Evolutionary conservation across 306 rosid species (phyloP).

Genomic region (Prunus dulcis): DNA sequence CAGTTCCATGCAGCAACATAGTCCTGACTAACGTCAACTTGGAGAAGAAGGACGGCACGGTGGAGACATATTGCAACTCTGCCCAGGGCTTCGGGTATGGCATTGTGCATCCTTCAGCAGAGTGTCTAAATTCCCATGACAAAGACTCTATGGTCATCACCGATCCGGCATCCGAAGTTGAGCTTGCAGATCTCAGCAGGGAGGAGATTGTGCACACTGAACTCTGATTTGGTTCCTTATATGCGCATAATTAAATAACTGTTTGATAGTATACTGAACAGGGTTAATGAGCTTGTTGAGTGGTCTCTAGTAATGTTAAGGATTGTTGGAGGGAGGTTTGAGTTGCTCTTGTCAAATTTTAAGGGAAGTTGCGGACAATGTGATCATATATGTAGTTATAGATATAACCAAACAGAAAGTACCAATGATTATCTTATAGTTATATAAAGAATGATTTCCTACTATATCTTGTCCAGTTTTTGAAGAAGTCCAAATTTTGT

Average conservation of each 20-base stretch:
- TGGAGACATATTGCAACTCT: slow-evolving; percentile 86
- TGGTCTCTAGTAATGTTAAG: slow-evolving; percentile 27
- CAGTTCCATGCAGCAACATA: slow-evolving; percentile 73
- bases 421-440: not conserved
- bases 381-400: slow-evolving; percentile 3
- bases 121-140: slow-evolving; percentile 74
- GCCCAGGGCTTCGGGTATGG: slow-evolving; percentile 89
- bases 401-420: not conserved
- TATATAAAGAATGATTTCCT: too few relatives aligned
- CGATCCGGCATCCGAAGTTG: slow-evolving; percentile 3
- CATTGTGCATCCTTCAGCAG: slow-evolving; percentile 85
- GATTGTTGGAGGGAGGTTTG: slow-evolving; percentile 45
- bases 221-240: slow-evolving; percentile 38
- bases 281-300: slow-evolving; percentile 29
- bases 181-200: slow-evolving; percentile 21
- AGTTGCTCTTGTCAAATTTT: slow-evolving; percentile 26
- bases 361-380: slow-evolving; percentile 13
- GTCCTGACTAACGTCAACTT: slow-evolving; percentile 78
- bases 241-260: slow-evolving; percentile 32
- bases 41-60: slow-evolving; percentile 76
- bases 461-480: too few relatives aligned
- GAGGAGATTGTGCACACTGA: slow-evolving; percentile 59
- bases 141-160: slow-evolving; percentile 11
- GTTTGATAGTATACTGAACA: slow-evolving; percentile 30
- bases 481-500: not conserved